Evolutionary conservation across 2,329 filamentous ascomycete genomes (phyloP), one percentile per base, ranked within the genome.

Genomic region (Magnaporthales sp.): DNA sequence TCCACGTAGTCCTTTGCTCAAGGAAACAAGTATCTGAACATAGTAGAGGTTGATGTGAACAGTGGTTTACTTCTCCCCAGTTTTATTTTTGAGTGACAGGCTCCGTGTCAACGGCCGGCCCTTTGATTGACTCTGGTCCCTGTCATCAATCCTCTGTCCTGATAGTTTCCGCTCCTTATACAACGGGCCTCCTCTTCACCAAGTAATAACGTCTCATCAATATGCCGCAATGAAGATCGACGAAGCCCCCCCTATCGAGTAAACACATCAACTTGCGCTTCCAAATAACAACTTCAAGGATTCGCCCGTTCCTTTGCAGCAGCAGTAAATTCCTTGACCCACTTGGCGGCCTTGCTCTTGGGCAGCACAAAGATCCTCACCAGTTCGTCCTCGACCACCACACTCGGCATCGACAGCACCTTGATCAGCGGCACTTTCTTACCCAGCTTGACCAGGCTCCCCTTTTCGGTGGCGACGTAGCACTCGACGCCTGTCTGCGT

Each of bases 321-420:
- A 2, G 38, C 38, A 6, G 38, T 98, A 76, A 93, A 93, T 72
- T 95, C 91, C 69, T 86, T 84, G 46, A 97, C 88, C 89, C 93
- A 99, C 51, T 65, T 65, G n/a, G 76, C 83, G 9, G 83, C 83
- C 77, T 86, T 87, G 3, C 76, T 78, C 72, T 85, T 89, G 0
- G 94, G 94, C 70, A 99, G 83, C 1, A 98, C 87, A 74, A 91
- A 93, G 31, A 99, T 87, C 74, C 83, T 88, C 27, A 98, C 86
- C 69, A 98, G 78, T 31, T 92, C 90, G 77, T 99, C 94, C 62
- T 96, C 88, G 10, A 99, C 84, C 78, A 96, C 93, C 7, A 96
- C 87, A 73, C 90, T 93, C 7, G 91, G 92, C 9, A 68, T 64
- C 1, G 82, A 82, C 69, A 98, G 77, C 31, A 94, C 85, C 80